Evolutionary conservation across 306 rosid genomes (phyloP), one percentile per base, ranked within the genome.

Genomic region (Prunus padus): DNA sequence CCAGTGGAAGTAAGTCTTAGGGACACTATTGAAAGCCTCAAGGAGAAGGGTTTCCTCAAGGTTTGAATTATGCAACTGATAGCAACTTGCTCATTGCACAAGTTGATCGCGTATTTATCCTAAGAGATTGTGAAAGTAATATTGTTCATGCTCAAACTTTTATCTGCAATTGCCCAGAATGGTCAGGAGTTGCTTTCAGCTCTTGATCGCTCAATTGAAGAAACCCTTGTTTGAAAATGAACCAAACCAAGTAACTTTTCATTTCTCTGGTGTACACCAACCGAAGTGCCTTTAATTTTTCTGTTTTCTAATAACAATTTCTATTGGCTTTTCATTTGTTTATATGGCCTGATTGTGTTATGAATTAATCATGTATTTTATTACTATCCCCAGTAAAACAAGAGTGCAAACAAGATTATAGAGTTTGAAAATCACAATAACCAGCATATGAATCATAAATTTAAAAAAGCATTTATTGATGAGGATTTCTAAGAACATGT

Each of bases 1-100:
- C 76, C 77, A 2, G n/a, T 79, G 20, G 73, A 78, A 66, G 73
- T 14, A 37, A 80, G 62, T 33, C 56, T 80, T 2, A 57, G 70
- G 72, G 84, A 75, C 49, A 74, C 76, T 7, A 42, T 75, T 25
- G 76, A 80, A 67, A 61, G 72, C 84, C 47, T 80, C 12, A 74
- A 67, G 71, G 79, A 80, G 33, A 80, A 67, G 40, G 75, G 70
- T 10, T 67, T 73, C 5, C 61, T 67, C 49, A 25, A 30, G 2
- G 20, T 33, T 33, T 47, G 45, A 64, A 18, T 51, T 23, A 23
- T 59, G 33, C 64, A 59, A n/a, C 33, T 11, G 37, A 25, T 8
- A 23, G 64, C 31, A 59, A 59, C 14, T 22, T 25, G 64, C 23
- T 59, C 8, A 20, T 44, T 11, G 16, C 50, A 65, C 26, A 16